A percentile compares a stretch with the other conserved stretches of the same genome.
Evolutionary conservation across 2,329 filamentous ascomycete genomes (phyloP).

Genomic region (Cephalotrichum gorgonifer): DNA sequence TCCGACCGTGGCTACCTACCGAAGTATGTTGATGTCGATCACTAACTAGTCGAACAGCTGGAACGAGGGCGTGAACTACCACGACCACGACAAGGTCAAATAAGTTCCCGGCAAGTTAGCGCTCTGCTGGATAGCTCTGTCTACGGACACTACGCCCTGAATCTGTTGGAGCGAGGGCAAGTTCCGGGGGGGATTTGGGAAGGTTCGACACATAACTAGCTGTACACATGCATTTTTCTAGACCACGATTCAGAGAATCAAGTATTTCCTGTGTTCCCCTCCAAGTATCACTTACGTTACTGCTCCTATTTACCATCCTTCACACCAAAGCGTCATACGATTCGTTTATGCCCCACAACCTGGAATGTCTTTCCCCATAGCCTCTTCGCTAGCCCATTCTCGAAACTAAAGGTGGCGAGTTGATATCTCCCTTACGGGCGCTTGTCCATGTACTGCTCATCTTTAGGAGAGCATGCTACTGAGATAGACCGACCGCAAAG

Average conservation of each 20-base stretch:
- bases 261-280: not conserved
- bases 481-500: no score
- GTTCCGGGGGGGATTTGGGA: not conserved
- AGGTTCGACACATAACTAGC: not conserved
- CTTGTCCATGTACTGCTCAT: no score
- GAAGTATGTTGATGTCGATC: constrained; percentile 9
- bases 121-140: no score
- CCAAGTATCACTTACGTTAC: no score
- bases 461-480: no score
- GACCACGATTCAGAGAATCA: constrained; percentile 3
- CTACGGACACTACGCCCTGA: not conserved
- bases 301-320: no score
- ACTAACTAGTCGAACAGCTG: constrained; percentile 47
- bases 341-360: no score
- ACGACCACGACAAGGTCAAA: constrained; percentile 73
- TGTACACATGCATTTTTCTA: constrained; percentile 3
- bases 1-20: not conserved
- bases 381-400: no score
- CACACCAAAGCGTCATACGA: no score
- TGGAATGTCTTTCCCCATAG: no score
- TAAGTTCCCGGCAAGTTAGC: constrained; percentile 3
- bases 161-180: not conserved
- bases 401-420: no score
- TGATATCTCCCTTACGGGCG: no score
- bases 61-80: constrained; percentile 93